Evolutionary conservation across 179 eudicot genomes (phyloP).

Genomic region (Heliamphora pulchella): DNA sequence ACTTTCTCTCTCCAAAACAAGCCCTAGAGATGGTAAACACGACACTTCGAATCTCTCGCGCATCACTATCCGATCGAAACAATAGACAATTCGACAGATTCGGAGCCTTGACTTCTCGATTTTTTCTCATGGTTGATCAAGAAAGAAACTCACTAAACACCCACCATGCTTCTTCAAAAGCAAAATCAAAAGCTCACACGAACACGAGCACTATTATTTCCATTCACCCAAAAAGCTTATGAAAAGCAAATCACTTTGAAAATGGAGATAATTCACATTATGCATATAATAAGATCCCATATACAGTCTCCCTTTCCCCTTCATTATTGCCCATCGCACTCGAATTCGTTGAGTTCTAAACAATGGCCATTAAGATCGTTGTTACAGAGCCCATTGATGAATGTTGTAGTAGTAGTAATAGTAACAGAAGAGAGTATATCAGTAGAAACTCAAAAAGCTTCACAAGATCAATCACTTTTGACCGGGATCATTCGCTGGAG

Average conservation of each 20-base stretch:
- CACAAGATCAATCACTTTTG: constrained; percentile 53
- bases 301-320: constrained; percentile 14
- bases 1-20: background rate
- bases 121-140: background rate
- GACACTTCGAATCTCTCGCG: constrained; percentile 7
- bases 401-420: constrained; percentile 23
- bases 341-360: constrained; percentile 12
- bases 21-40: background rate
- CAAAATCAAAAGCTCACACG: constrained; percentile 27
- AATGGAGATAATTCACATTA: constrained; percentile 20
- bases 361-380: constrained; percentile 64
- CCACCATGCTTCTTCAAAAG: background rate
- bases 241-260: constrained; percentile 18
- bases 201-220: constrained; percentile 9
- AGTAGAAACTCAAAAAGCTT: constrained; percentile 17
- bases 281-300: constrained; percentile 25
- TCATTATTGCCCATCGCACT: constrained; percentile 13
- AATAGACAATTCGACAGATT: background rate
- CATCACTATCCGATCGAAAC: background rate
- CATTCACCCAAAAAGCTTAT: constrained; percentile 24
- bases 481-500: constrained; percentile 43
- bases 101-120: background rate
- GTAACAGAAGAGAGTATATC: constrained; percentile 15
- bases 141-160: background rate
- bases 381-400: constrained; percentile 45